Percentiles rank a stretch among this genome's conserved stretches.
Conservation (phyloP, 495 filamentous ascomycete species). For the Penicillium chermesinum region DNA sequence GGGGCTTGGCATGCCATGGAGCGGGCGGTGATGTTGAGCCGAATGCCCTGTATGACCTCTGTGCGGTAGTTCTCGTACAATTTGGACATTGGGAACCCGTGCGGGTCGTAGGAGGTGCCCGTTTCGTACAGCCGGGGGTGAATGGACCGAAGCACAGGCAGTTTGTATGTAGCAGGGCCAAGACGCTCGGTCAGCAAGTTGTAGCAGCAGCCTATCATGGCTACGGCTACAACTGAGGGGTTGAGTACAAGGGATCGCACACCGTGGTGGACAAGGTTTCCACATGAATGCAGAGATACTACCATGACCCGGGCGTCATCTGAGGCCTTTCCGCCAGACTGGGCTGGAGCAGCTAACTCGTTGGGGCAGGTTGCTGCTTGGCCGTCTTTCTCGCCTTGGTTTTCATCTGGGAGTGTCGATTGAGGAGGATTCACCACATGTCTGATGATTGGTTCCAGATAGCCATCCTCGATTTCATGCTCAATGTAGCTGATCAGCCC, state of each 20-base stretch:
- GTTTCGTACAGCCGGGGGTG: conserved; percentile 54
- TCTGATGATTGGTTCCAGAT: conserved; percentile 65
- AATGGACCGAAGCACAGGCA: conserved; percentile 57
- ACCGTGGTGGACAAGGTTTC: conserved; percentile 92
- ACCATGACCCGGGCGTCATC: conserved; percentile 61
- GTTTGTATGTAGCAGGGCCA: conserved; percentile 79
- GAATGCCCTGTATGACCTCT: conserved; percentile 49
- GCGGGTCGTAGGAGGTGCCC: conserved; percentile 65
- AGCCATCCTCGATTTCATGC: conserved; percentile 56
- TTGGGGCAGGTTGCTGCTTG: conserved; percentile 2
- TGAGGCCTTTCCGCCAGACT: conserved; percentile 5
- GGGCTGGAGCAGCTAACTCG: conserved; percentile 2
- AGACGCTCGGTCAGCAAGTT: conserved; percentile 90
- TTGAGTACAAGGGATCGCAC: conserved; percentile 80
- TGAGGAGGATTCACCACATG: conserved; percentile 51
- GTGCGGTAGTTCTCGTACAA: conserved; percentile 54
- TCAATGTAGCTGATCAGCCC: conserved; percentile 49
- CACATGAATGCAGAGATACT: conserved; percentile 93
- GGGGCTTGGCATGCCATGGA: conserved; percentile 97
- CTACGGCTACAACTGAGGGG: conserved; percentile 76
- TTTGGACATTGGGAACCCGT: conserved; percentile 90
- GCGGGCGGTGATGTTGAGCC: conserved; percentile 90
- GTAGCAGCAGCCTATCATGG: conserved; percentile 96
- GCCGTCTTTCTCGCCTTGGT: not conserved
- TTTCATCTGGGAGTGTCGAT: not conserved